Percentiles rank a stretch among this genome's conserved stretches.
Evolutionary conservation across 306 rosid species (phyloP).

Genomic region (Amphicarpaea edgeworthii): DNA sequence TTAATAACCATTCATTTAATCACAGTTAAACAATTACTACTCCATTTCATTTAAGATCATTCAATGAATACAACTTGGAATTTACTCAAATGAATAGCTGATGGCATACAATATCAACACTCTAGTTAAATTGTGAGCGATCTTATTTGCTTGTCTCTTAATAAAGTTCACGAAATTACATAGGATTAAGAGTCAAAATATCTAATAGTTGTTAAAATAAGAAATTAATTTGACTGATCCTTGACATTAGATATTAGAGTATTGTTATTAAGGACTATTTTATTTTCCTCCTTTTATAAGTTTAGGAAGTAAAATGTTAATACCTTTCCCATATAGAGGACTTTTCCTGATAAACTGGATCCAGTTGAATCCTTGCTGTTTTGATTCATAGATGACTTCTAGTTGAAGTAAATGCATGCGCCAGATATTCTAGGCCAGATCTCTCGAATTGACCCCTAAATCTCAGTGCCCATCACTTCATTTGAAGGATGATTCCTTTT

Average conservation of each 20-base stretch:
- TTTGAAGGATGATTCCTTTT: neutral
- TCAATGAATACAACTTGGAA: no score
- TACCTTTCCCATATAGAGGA: neutral
- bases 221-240: neutral
- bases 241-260: neutral
- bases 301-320: neutral
- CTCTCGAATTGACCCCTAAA: neutral
- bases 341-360: constrained; percentile 5
- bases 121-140: no score
- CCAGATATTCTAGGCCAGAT: neutral
- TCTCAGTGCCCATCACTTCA: neutral
- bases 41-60: no score
- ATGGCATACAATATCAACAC: no score
- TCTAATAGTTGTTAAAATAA: neutral
- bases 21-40: no score
- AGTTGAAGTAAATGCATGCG: neutral
- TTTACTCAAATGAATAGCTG: no score
- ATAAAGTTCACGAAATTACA: no score
- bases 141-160: no score
- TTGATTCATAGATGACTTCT: constrained; percentile 8
- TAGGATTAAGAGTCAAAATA: no score
- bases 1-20: no score
- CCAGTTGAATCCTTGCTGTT: constrained; percentile 21
- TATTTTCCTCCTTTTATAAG: neutral
- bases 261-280: neutral